Evolutionary conservation across 2,329 filamentous ascomycete genomes (phyloP).

Genomic region (Dothidotthia symphoricarpi): DNA sequence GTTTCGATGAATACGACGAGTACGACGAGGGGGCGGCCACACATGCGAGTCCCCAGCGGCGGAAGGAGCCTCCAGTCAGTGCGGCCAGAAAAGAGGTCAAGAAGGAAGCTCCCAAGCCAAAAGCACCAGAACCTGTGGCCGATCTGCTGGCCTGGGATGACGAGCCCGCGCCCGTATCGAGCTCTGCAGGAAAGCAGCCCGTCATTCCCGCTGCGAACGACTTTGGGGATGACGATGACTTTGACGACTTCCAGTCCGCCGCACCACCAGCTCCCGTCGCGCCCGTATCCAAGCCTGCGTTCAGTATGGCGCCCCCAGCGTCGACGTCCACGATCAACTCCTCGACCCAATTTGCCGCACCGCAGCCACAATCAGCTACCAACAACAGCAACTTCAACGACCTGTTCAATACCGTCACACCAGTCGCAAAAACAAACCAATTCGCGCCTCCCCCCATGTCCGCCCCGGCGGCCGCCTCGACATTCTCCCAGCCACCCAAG

Average conservation of each 20-base stretch:
- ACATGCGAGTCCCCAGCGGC: constrained; percentile 51
- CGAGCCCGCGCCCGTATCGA: constrained; percentile 58
- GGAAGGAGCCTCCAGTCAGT: constrained; percentile 47
- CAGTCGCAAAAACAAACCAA: constrained; percentile 57
- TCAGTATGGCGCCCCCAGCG: constrained; percentile 48
- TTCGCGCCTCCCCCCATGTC: constrained; percentile 50
- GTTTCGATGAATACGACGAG: constrained; percentile 97
- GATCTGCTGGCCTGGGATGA: constrained; percentile 91
- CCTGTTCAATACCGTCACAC: constrained; percentile 80
- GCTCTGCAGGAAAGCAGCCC: constrained; percentile 48
- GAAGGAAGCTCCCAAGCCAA: constrained; percentile 73
- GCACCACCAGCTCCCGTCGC: constrained; percentile 54
- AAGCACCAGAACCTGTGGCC: constrained; percentile 70
- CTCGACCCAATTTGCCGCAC: constrained; percentile 71
- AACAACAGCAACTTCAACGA: constrained; percentile 78
- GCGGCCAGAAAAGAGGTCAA: constrained; percentile 50
- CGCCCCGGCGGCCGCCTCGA: constrained; percentile 38
- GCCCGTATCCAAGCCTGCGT: constrained; percentile 61
- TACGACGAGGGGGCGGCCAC: constrained; percentile 70
- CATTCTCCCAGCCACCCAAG: constrained; percentile 51
- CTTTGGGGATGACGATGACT: constrained; percentile 68
- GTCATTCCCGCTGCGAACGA: constrained; percentile 43
- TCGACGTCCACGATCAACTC: constrained; percentile 51
- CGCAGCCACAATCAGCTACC: constrained; percentile 79
- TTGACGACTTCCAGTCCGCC: constrained; percentile 97